phyloP scores from a whole-genome alignment of 805 yeast species.

The Millerago galiae region DNA sequence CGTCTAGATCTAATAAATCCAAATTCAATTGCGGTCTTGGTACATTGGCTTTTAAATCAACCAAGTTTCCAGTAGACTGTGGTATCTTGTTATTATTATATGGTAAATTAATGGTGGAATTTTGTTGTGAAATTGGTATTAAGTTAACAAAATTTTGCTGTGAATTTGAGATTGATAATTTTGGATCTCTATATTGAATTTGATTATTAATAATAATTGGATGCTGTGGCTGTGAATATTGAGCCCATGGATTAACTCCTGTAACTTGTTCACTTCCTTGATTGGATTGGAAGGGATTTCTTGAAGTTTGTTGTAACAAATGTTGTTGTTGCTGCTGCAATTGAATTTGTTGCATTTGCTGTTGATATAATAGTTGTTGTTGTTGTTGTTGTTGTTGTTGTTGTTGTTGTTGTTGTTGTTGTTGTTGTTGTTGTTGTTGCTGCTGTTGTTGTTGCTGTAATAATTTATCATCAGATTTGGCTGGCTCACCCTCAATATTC shows the following conservation, averaged over 20 bases:
- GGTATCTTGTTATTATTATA: background rate
- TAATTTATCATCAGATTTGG: no score
- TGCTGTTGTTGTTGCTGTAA: no score
- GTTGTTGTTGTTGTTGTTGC: slow-evolving; percentile 7
- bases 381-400: no score
- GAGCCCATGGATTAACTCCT: background rate
- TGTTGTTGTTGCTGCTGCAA: slow-evolving; percentile 12
- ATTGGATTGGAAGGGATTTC: background rate
- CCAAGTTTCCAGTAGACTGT: slow-evolving; percentile 6
- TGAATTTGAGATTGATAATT: background rate
- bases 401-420: slow-evolving; percentile 14
- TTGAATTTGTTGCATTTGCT: slow-evolving; percentile 15
- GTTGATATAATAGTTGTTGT: background rate
- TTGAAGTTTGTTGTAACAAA: background rate
- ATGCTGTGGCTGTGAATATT: background rate
- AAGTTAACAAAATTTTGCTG: background rate
- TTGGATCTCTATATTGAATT: background rate
- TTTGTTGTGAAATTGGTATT: background rate
- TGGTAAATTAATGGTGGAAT: background rate
- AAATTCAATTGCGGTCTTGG: slow-evolving; percentile 15
- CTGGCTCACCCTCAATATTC: background rate
- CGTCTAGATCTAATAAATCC: slow-evolving; percentile 15
- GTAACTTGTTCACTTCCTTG: background rate
- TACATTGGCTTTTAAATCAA: slow-evolving; percentile 11
- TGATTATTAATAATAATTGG: slow-evolving; percentile 2